phyloP scores from a whole-genome alignment of 768 basidiomycete genomes.

The Xerocomellus chrysenteron region DNA sequence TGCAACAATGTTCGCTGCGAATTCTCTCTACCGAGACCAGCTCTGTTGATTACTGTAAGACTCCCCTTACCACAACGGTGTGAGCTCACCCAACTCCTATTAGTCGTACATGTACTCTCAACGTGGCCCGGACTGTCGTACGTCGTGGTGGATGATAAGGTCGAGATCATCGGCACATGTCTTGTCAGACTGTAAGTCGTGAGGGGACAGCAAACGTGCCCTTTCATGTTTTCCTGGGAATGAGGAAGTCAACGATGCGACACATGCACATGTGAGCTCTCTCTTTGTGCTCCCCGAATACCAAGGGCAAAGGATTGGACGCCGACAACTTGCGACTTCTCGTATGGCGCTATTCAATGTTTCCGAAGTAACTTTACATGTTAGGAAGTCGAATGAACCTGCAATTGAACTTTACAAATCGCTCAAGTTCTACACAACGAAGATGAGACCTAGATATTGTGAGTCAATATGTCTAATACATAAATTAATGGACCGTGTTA shows the following conservation, averaged over 20 bases:
- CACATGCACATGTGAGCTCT: slow-evolving; percentile 4
- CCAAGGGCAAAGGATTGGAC: slow-evolving; percentile 7
- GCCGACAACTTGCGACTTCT: neutral
- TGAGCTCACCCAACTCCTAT: neutral
- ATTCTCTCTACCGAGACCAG: neutral
- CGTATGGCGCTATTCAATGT: slow-evolving; percentile 2
- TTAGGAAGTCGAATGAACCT: slow-evolving; percentile 9
- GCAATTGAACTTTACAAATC: slow-evolving; percentile 8
- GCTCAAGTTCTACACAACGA: slow-evolving; percentile 1
- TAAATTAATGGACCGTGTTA: neutral
- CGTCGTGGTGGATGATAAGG: neutral
- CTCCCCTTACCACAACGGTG: neutral
- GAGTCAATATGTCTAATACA: neutral
- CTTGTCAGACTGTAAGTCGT: slow-evolving; percentile 9
- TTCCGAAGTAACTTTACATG: slow-evolving; percentile 6
- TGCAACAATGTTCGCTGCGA: neutral
- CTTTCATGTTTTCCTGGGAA: slow-evolving; percentile 1
- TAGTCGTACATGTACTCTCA: neutral
- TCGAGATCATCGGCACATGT: slow-evolving; percentile 6
- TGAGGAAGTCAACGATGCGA: slow-evolving; percentile 1
- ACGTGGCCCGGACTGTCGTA: slow-evolving; percentile 1
- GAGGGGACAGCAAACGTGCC: neutral
- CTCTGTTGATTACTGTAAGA: neutral
- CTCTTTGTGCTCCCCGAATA: slow-evolving; percentile 7
- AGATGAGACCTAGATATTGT: neutral